These are phyloP conservation scores for Pythium utonaiense DNA, from an alignment of 352 stramenopile genomes.

Conservation along the genomic window DNA sequence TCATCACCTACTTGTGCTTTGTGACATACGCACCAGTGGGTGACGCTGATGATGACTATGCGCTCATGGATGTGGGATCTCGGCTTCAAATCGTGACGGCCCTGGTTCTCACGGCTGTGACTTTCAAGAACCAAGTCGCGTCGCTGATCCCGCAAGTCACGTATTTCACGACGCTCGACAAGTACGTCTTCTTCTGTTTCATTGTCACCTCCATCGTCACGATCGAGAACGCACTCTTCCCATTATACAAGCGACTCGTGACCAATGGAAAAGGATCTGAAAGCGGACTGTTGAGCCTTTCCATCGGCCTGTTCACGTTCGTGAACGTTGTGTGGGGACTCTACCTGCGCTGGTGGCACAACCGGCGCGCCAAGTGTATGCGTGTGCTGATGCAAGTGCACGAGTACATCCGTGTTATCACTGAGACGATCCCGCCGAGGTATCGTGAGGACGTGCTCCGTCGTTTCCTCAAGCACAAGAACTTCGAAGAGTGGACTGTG, in stretches of 20 bases:
- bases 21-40: background rate
- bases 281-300: slow-evolving; percentile 31
- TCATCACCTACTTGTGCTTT: slow-evolving; percentile 59
- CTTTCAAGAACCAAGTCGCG: slow-evolving; percentile 58
- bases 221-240: slow-evolving; percentile 54
- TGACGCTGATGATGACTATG: slow-evolving; percentile 15
- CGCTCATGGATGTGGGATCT: slow-evolving; percentile 44
- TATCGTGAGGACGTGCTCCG: slow-evolving; percentile 23
- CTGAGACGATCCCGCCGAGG: slow-evolving; percentile 23
- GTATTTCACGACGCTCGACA: slow-evolving; percentile 63
- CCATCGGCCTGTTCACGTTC: slow-evolving; percentile 35
- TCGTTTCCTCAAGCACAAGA: slow-evolving; percentile 27
- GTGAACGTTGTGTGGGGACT: slow-evolving; percentile 37
- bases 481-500: slow-evolving; percentile 12
- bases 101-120: slow-evolving; percentile 55
- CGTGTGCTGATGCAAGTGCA: slow-evolving; percentile 32
- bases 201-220: slow-evolving; percentile 46
- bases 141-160: slow-evolving; percentile 50
- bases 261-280: slow-evolving; percentile 24
- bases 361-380: slow-evolving; percentile 22
- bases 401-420: slow-evolving; percentile 37
- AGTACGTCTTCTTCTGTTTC: slow-evolving; percentile 69
- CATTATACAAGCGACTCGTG: slow-evolving; percentile 27
- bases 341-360: slow-evolving; percentile 28
- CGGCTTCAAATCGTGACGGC: slow-evolving; percentile 57